A percentile compares a stretch with the other conserved stretches of the same genome.
phyloP scores from a whole-genome alignment of 176 grass and related monocot species.

The Juncus effusus region DNA sequence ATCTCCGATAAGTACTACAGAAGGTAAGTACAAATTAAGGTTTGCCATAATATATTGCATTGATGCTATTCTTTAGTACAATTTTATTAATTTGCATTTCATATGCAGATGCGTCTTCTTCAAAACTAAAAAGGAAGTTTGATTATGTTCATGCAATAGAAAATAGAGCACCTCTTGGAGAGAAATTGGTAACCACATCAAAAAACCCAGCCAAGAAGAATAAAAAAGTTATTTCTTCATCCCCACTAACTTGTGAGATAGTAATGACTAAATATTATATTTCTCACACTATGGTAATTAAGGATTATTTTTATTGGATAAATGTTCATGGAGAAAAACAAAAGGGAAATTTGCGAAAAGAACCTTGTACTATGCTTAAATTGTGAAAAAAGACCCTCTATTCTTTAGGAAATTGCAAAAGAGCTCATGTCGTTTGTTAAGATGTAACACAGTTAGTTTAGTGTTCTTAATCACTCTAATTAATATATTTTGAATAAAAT shows the following conservation, averaged over 20 bases:
- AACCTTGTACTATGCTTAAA: no score
- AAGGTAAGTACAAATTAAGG: not conserved
- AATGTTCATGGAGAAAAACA: no score
- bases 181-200: not conserved
- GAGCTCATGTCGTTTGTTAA: no score
- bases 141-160: not conserved
- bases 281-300: conserved; percentile 1
- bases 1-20: not conserved
- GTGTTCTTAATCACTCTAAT: no score
- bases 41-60: no score
- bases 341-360: no score
- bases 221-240: not conserved
- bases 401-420: no score
- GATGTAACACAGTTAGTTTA: no score
- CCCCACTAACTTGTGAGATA: conserved; percentile 19
- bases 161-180: not conserved
- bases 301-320: no score
- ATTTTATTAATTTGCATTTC: conserved; percentile 1
- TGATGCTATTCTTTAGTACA: no score
- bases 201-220: not conserved
- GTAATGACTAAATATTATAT: conserved; percentile 6
- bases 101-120: conserved; percentile 14
- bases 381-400: no score
- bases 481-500: no score
- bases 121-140: conserved; percentile 1